Evolutionary conservation across 2,329 filamentous ascomycete species (phyloP).

Genomic region (Cladophialophora bantiana): DNA sequence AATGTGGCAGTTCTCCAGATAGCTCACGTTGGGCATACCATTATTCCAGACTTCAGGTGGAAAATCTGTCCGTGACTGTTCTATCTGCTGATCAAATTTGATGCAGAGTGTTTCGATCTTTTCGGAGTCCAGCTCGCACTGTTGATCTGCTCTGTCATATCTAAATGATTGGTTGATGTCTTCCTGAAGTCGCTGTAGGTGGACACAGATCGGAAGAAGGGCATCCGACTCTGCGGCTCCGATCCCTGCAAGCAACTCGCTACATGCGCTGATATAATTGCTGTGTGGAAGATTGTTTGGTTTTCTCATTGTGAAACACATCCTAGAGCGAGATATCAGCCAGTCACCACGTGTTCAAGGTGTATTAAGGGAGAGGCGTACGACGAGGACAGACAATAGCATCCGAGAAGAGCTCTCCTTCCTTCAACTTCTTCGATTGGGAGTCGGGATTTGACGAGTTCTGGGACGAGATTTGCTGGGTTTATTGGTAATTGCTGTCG

Average conservation of each 20-base stretch:
- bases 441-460: background rate
- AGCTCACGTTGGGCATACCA: background rate
- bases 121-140: background rate
- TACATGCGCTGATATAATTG: background rate
- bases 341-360: background rate
- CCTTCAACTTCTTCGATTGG: constrained; percentile 2
- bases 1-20: background rate
- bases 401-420: constrained; percentile 9
- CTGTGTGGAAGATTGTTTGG: constrained; percentile 6
- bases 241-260: constrained; percentile 3
- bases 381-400: constrained; percentile 11
- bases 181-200: constrained; percentile 4
- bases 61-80: background rate
- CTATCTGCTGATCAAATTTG: constrained; percentile 6
- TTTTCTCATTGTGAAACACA: background rate
- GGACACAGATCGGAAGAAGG: background rate
- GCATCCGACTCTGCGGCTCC: constrained; percentile 5
- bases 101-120: background rate
- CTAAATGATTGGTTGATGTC: constrained; percentile 6
- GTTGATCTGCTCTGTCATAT: background rate
- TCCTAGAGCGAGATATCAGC: background rate
- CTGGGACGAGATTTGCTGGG: background rate
- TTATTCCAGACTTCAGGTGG: background rate
- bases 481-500: background rate
- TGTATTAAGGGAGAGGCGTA: background rate